phyloP scores from a whole-genome alignment of 768 basidiomycete species.

The Phanerochaete carnosa region DNA sequence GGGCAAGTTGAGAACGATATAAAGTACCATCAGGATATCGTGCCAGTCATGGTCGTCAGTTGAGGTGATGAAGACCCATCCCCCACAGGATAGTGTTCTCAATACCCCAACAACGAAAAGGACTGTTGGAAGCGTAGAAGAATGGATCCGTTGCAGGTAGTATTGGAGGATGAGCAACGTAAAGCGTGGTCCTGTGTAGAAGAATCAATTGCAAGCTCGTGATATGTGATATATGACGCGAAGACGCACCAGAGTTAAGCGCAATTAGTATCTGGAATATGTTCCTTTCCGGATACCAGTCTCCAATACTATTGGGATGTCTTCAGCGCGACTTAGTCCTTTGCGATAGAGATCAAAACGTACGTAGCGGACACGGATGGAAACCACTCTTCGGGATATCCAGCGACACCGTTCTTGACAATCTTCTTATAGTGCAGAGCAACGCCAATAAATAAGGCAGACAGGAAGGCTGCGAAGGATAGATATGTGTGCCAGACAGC shows the following conservation, averaged over 20 bases:
- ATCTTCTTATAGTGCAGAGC: conserved; percentile 78
- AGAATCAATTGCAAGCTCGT: neutral
- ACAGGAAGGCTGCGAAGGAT: conserved; percentile 59
- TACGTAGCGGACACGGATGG: conserved; percentile 87
- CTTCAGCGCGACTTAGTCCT: neutral
- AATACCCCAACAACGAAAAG: conserved; percentile 62
- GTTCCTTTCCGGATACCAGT: conserved; percentile 86
- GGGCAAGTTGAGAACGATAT: conserved; percentile 80
- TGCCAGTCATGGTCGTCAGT: conserved; percentile 80
- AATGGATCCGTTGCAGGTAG: conserved; percentile 44
- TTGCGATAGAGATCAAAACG: conserved; percentile 23
- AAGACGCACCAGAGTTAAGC: conserved; percentile 60
- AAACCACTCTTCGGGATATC: conserved; percentile 86
- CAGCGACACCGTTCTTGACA: conserved; percentile 80
- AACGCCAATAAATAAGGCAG: conserved; percentile 62
- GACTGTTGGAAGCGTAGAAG: conserved; percentile 42
- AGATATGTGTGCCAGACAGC: conserved; percentile 65
- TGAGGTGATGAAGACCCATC: conserved; percentile 91
- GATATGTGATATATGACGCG: neutral
- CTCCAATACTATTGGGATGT: conserved; percentile 63
- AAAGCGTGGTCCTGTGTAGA: conserved; percentile 65
- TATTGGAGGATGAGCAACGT: conserved; percentile 63
- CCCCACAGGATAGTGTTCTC: conserved; percentile 79
- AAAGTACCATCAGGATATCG: conserved; percentile 85
- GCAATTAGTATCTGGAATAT: conserved; percentile 88